Conservation (phyloP, 352 stramenopile genomes). For the Globisporangium acanthophoron region DNA sequence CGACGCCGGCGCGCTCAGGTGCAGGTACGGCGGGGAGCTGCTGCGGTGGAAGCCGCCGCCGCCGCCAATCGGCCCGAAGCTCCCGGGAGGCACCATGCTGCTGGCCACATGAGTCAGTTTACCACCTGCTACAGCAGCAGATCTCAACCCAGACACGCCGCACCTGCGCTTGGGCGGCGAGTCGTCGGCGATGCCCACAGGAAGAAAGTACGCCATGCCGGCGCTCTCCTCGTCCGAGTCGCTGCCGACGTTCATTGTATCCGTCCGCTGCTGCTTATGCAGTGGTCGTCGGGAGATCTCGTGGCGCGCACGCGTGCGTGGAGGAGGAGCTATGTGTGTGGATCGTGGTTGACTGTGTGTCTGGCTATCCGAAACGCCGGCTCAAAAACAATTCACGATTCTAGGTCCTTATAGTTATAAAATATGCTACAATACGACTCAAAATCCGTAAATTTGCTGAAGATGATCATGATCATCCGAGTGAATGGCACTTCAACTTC, state of each 20-base stretch:
- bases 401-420: no score
- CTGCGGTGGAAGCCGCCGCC: slow-evolving; percentile 10
- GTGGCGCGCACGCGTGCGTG: no score
- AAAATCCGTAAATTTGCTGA: no score
- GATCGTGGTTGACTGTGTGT: no score
- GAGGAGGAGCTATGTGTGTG: no score
- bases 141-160: slow-evolving; percentile 1
- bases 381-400: no score
- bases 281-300: no score
- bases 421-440: no score
- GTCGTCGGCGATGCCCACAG: slow-evolving; percentile 80
- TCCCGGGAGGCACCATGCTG: slow-evolving; percentile 16
- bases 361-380: no score
- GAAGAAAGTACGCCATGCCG: slow-evolving; percentile 75
- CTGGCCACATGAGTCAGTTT: neutral
- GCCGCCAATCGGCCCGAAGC: slow-evolving; percentile 44
- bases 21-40: slow-evolving; percentile 13
- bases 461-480: neutral
- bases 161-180: slow-evolving; percentile 68
- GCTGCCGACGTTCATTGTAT: slow-evolving; percentile 11
- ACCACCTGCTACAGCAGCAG: neutral
- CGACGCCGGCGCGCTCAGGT: slow-evolving; percentile 1
- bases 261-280: neutral
- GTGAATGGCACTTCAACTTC: neutral
- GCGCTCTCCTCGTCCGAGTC: slow-evolving; percentile 55